Evolutionary conservation across 192 early-diverging fungal species (phyloP).

Genomic region (Podila epicladia): DNA sequence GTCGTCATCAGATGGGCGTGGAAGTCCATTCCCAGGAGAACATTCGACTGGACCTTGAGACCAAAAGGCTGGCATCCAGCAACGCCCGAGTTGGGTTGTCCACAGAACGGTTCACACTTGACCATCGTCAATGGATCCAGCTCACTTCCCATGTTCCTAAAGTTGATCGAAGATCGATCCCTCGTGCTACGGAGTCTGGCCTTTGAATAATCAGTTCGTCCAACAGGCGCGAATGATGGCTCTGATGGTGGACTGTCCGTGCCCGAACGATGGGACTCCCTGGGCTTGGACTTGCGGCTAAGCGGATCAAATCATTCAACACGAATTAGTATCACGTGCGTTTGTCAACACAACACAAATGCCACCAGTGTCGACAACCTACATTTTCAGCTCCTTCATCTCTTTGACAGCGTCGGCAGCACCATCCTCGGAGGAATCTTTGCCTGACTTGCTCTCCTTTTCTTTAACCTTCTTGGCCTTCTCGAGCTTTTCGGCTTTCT

Average conservation of each 20-base stretch:
- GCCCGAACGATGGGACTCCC: constrained; percentile 8
- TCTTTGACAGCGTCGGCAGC: constrained; percentile 24
- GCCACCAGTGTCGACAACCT: background rate
- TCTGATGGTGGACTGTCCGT: constrained; percentile 22
- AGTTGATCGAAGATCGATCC: constrained; percentile 54
- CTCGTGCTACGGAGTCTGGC: constrained; percentile 58
- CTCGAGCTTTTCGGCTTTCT: constrained; percentile 12
- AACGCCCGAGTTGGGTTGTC: constrained; percentile 70
- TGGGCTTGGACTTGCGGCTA: constrained; percentile 43
- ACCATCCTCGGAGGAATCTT: background rate
- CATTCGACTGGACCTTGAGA: constrained; percentile 77
- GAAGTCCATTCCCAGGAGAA: constrained; percentile 88
- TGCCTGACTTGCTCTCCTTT: constrained; percentile 7
- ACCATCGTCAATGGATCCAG: constrained; percentile 85
- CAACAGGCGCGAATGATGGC: constrained; percentile 44
- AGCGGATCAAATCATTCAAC: background rate
- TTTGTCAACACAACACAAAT: background rate
- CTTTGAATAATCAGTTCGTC: constrained; percentile 65
- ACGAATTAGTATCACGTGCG: background rate
- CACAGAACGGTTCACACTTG: constrained; percentile 80
- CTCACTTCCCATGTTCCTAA: constrained; percentile 54
- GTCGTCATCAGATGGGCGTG: constrained; percentile 91
- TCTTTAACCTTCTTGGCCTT: constrained; percentile 12
- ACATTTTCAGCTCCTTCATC: constrained; percentile 42
- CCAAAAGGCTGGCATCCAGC: constrained; percentile 84